A percentile compares a stretch with the other conserved stretches of the same genome.
Evolutionary conservation across 2,329 filamentous ascomycete genomes (phyloP).

Genomic region (Rhynchosporium agropyri): DNA sequence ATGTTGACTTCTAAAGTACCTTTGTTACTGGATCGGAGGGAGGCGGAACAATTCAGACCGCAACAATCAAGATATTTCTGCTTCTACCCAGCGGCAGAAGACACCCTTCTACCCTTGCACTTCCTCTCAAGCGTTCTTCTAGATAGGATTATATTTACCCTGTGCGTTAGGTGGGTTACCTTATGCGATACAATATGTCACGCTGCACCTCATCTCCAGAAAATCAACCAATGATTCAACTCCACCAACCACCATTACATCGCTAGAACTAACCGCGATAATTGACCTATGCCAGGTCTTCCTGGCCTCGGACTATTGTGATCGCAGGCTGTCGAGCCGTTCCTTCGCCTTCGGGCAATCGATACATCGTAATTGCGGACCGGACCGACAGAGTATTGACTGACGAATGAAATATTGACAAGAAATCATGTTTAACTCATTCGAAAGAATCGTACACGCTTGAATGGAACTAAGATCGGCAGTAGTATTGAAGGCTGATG

Average conservation of each 20-base stretch:
- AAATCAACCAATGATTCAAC: not conserved
- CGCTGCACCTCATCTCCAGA: not conserved
- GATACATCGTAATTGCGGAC: not conserved
- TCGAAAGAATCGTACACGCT: not conserved
- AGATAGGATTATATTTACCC: not conserved
- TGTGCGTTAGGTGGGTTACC: not conserved
- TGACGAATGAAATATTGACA: not conserved
- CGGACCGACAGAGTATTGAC: slow-evolving; percentile 1
- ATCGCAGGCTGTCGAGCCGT: not conserved
- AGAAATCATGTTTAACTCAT: not conserved
- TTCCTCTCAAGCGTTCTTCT: not conserved
- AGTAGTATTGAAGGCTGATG: slow-evolving; percentile 5
- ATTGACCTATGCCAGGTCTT: not conserved
- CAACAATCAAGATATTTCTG: too few relatives aligned
- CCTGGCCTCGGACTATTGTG: not conserved
- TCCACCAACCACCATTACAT: not conserved
- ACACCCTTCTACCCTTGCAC: too few relatives aligned
- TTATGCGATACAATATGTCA: not conserved
- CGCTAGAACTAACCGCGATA: not conserved
- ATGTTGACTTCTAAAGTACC: too few relatives aligned
- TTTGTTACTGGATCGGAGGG: too few relatives aligned
- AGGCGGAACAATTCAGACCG: too few relatives aligned
- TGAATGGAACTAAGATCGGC: not conserved
- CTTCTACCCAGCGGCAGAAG: too few relatives aligned
- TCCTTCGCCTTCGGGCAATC: not conserved